phyloP scores from a whole-genome alignment of 2,329 filamentous ascomycete species.

The Raffaelea deltoideospora region DNA sequence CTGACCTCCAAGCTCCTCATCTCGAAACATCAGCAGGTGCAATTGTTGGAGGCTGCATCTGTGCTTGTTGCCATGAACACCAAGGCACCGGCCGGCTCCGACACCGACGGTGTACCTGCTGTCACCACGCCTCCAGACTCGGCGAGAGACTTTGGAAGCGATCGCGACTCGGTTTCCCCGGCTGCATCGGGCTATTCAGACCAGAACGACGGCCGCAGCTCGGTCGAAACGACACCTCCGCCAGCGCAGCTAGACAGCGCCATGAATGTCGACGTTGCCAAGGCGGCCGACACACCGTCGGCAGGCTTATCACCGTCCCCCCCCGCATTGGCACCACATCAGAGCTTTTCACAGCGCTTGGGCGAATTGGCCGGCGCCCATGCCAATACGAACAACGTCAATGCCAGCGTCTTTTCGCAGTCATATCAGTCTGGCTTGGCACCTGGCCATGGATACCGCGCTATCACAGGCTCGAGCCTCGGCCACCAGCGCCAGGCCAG shows the following conservation, averaged over 20 bases:
- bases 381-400: not conserved
- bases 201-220: constrained; percentile 62
- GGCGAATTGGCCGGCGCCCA: no score
- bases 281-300: constrained; percentile 38
- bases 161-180: constrained; percentile 69
- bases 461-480: not conserved
- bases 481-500: constrained; percentile 49
- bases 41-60: constrained; percentile 91
- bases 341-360: constrained; percentile 25
- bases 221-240: constrained; percentile 82
- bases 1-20: constrained; percentile 95
- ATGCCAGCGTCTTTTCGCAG: constrained; percentile 41
- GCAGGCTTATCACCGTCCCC: no score
- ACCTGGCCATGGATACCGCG: not conserved
- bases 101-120: constrained; percentile 23
- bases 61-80: constrained; percentile 82
- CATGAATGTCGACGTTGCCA: constrained; percentile 34
- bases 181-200: constrained; percentile 71
- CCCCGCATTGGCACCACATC: no score
- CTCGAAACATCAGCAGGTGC: constrained; percentile 98
- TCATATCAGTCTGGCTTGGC: constrained; percentile 61
- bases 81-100: constrained; percentile 11
- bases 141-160: constrained; percentile 56
- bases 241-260: constrained; percentile 44
- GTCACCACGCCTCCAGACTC: constrained; percentile 49